phyloP scores from a whole-genome alignment of 495 filamentous ascomycete genomes.

The Hyaloscypha bicolor region DNA sequence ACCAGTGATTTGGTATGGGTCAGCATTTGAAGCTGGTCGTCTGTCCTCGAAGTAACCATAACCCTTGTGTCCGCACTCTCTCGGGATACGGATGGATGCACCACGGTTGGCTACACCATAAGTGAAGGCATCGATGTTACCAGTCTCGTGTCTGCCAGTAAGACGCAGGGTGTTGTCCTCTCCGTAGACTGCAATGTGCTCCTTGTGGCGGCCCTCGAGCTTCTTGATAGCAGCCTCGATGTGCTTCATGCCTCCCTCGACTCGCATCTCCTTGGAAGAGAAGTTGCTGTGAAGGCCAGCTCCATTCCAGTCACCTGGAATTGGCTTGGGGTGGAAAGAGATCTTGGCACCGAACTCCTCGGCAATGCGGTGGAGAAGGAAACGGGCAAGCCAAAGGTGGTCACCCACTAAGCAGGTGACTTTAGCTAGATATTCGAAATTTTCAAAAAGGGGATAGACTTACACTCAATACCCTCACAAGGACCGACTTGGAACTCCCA shows the following conservation, averaged over 20 bases:
- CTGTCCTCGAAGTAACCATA: slow-evolving; percentile 99
- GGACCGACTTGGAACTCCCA: slow-evolving; percentile 99
- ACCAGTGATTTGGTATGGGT: slow-evolving; percentile 95
- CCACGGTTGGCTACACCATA: slow-evolving; percentile 97
- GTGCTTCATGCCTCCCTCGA: slow-evolving; percentile 90
- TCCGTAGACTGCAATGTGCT: slow-evolving; percentile 98
- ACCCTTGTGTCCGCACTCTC: slow-evolving; percentile 86
- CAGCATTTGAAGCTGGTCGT: slow-evolving; percentile 90
- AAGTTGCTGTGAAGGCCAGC: slow-evolving; percentile 86
- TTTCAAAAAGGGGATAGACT: slow-evolving; percentile 45
- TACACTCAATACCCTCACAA: slow-evolving; percentile 77
- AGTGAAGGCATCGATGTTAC: slow-evolving; percentile 88
- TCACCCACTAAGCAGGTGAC: slow-evolving; percentile 71
- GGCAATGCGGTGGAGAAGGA: slow-evolving; percentile 92
- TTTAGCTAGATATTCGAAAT: slow-evolving; percentile 8
- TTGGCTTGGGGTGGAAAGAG: slow-evolving; percentile 96
- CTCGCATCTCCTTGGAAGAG: slow-evolving; percentile 69
- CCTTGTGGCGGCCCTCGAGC: slow-evolving; percentile 83
- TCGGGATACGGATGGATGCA: slow-evolving; percentile 89
- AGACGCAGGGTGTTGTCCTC: slow-evolving; percentile 89
- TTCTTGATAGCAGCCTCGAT: slow-evolving; percentile 88
- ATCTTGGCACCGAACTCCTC: slow-evolving; percentile 98
- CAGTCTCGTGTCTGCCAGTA: slow-evolving; percentile 95
- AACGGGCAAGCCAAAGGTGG: slow-evolving; percentile 96
- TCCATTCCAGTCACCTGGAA: slow-evolving; percentile 99